Base-by-base conservation (phyloP, 73 alveolate genomes). In the Durusdinium trenchii region DNA sequence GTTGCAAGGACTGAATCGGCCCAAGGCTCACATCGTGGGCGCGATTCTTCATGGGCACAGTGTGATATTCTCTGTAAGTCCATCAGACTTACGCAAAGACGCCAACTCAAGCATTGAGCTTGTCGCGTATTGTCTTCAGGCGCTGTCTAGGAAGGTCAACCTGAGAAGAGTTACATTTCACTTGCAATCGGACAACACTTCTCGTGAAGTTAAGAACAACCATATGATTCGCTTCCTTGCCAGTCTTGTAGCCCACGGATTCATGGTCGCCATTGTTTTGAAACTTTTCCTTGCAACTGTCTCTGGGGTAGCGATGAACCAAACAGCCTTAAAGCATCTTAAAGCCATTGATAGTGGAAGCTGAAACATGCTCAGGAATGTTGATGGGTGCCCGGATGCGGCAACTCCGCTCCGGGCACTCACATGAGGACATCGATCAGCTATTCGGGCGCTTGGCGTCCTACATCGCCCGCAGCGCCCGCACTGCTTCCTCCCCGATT, bases 391-490 rank as follows among this genome's bases (percentile, higher is more conserved):
- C 84, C 84, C 84, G 84, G 84, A 6, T 71, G 38, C 84, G 84
- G 32, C 84, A 71, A 71, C 84, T 71, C 32, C 84, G 79, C 10
- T 2, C 76, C 79, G 94, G 94, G 51, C 94, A 84, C 38, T 51
- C 79, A 5, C 94, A 84, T 23, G 94, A 84, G 54, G 94, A 84
- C 40, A 40, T 84, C 10, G 94, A 84, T 42, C 94, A 84, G 61
- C 23, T 54, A 3, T 85, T 85, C 46, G 95, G 95, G 38, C n/a
- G 61, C 54, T 28, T 54, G 1, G 95, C 95, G 42, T 0, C 43
- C 36, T 57, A 4, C 61, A 10, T 85, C 1, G 95, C 79, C 0
- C 20, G 46, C 3, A 2, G 9, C 2, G 95, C 79, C 6, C 78
- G 95, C 36, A 28, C n/a, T 3, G 76, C 81, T n/a, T 52, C 69